Base-by-base conservation (phyloP, 1,284 basidiomycete genomes). In the Sphaerobolus stellatus region DNA sequence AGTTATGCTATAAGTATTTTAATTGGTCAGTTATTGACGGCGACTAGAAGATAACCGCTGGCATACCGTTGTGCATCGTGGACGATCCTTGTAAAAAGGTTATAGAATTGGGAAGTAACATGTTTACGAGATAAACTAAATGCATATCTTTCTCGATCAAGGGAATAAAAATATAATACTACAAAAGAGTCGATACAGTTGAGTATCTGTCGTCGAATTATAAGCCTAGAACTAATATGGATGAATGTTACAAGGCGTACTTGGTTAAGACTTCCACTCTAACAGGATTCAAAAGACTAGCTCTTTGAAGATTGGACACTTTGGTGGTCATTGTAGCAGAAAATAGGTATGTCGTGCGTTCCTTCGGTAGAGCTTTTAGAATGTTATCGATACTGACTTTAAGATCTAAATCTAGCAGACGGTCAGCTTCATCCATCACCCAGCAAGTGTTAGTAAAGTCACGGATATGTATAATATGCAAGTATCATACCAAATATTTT, bases 251-350 rank as follows among this genome's bases (percentile, higher is more conserved):
- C 9, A 38, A 29, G 11, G 71, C 87, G 63, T 67, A 94, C 91
- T 98, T 98, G 64, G 90, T 84, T 34, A 87, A 92, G 2, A 97
- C 94, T 72, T 99, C 94, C 6, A 99, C 87, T 60, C 92, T 83
- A n/a, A 98, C 85, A 6, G 97, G 97, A 68, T 97, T 97, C 51
- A 85, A 84, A 64, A 99, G 77, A 77, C 91, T 94, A n/a, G 97
- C 96, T 53, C 97, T 78, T 70, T 99, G 96, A 7, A 99, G 78
- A 71, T 99, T 98, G 24, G 93, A 94, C 9, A 99, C 94, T 72
- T 98, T 99, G 22, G 94, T 97, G 2, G 96, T 98, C 95, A 99
- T 99, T n/a, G 97, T 99, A 1, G 97, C 97, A 14, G 94, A 97
- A 77, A 97, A 99, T 1, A 99, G 81, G 70, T 95, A 98, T 0